Conservation (phyloP, 768 basidiomycete species). For the Tephrocybe rancida region DNA sequence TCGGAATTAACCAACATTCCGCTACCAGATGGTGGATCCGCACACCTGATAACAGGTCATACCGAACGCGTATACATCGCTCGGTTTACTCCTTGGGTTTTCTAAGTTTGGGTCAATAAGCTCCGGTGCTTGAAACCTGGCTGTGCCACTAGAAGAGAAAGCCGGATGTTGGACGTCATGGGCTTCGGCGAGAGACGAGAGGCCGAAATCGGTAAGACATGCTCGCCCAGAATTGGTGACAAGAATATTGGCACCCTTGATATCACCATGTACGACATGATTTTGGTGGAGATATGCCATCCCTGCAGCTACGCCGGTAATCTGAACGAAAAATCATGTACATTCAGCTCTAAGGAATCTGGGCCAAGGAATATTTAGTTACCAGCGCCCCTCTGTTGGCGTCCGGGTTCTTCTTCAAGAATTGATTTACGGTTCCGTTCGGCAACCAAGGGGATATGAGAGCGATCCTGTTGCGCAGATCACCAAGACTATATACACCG, state of each 20-base stretch:
- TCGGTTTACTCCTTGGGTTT: background rate
- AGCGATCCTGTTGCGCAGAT: background rate
- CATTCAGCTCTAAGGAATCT: too few relatives aligned
- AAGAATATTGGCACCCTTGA: conserved; percentile 1
- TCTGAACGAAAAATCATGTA: too few relatives aligned
- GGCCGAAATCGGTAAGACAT: conserved; percentile 3
- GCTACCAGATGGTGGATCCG: background rate
- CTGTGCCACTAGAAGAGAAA: background rate
- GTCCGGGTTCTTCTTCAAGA: conserved; percentile 1
- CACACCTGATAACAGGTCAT: conserved; percentile 3
- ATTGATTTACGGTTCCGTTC: background rate
- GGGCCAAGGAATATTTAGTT: too few relatives aligned
- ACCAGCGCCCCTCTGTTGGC: too few relatives aligned
- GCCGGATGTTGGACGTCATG: too few relatives aligned
- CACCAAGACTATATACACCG: background rate
- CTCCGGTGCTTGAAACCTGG: background rate
- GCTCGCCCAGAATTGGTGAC: background rate
- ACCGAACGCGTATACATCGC: background rate
- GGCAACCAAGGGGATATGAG: conserved; percentile 9
- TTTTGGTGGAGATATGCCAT: background rate
- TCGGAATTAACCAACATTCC: background rate
- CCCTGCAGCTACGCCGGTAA: background rate
- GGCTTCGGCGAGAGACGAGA: too few relatives aligned
- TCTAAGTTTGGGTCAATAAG: background rate
- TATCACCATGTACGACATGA: conserved; percentile 1